Evolutionary conservation across 805 yeast genomes (phyloP).

Genomic region (Peterozyma xylosa): DNA sequence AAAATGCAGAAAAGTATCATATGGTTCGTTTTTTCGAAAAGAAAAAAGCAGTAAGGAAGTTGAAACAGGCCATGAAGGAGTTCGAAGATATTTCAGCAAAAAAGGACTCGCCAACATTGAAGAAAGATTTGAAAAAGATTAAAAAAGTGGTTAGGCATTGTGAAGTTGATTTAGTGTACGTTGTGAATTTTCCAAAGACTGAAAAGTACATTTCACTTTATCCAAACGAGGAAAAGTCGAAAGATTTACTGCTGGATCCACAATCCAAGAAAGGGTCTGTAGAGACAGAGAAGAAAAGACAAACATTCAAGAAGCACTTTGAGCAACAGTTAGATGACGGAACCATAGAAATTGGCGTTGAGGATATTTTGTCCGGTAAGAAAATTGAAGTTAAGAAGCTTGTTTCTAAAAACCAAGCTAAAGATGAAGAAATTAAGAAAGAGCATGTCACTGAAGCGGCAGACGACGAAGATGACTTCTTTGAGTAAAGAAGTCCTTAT

Average conservation of each 20-base stretch:
- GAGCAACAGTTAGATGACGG: conserved; percentile 43
- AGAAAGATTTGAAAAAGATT: conserved; percentile 25
- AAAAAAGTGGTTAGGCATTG: conserved; percentile 46
- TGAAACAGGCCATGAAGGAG: conserved; percentile 42
- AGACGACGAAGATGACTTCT: conserved; percentile 8
- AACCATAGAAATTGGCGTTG: conserved; percentile 44
- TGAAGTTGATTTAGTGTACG: conserved; percentile 68
- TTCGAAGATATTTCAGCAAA: conserved; percentile 21
- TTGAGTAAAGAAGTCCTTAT: conserved; percentile 6
- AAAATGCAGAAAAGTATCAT: conserved; percentile 65
- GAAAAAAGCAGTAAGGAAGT: conserved; percentile 72
- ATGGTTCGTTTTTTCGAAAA: conserved; percentile 90
- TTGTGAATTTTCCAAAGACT: conserved; percentile 67
- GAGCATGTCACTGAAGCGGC: neutral
- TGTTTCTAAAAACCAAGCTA: neutral
- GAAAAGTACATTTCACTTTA: conserved; percentile 76
- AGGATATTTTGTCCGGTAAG: conserved; percentile 35
- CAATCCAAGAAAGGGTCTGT: conserved; percentile 35
- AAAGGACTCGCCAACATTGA: conserved; percentile 5
- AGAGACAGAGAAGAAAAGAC: conserved; percentile 34
- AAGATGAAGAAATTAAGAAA: neutral
- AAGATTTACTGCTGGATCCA: conserved; percentile 19
- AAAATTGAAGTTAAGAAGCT: conserved; percentile 14
- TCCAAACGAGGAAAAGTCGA: conserved; percentile 33
- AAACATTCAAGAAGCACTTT: conserved; percentile 43